These are phyloP conservation scores for Penicillium macrosclerotiorum DNA, from an alignment of 495 filamentous ascomycete genomes.

Conservation along the genomic window DNA sequence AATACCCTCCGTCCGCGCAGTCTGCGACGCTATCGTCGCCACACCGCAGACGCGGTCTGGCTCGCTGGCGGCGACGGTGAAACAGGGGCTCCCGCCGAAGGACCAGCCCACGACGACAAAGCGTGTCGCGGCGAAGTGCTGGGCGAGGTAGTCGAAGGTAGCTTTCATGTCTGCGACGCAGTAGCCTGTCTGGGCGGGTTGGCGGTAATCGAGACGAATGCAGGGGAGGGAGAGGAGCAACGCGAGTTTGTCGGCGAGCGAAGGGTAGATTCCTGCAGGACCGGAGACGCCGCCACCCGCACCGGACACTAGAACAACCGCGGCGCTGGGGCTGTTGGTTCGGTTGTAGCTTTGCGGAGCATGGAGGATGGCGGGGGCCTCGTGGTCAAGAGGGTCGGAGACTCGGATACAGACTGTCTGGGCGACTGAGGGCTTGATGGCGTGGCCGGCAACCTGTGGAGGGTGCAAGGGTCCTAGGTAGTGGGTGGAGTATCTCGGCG, in stretches of 20 bases:
- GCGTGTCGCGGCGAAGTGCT: conserved; percentile 25
- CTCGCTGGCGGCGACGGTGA: conserved; percentile 1
- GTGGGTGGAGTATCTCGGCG: conserved; percentile 3
- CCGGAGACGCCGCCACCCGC: conserved; percentile 46
- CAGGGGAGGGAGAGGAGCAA: conserved; percentile 34
- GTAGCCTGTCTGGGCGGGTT: conserved; percentile 28
- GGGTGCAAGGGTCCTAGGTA: conserved; percentile 29
- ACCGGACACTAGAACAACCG: conserved; percentile 42
- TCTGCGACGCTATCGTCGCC: conserved; percentile 1
- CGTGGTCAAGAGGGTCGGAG: conserved; percentile 25
- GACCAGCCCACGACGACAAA: conserved; percentile 48
- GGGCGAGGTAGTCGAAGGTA: conserved; percentile 36
- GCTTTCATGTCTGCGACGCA: conserved; percentile 38
- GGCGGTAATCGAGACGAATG: conserved; percentile 44
- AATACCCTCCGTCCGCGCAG: not conserved
- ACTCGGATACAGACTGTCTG: conserved; percentile 21
- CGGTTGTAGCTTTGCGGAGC: conserved; percentile 19
- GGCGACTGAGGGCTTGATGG: conserved; percentile 21
- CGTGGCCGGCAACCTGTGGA: conserved; percentile 11
- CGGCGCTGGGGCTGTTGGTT: conserved; percentile 19
- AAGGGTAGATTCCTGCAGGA: conserved; percentile 40
- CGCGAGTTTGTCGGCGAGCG: conserved; percentile 42
- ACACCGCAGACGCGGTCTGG: not conserved
- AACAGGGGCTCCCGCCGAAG: conserved; percentile 22
- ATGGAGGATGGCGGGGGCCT: conserved; percentile 27